These are phyloP conservation scores for Penicillium janthinellum DNA, from an alignment of 2,329 filamentous ascomycete species.

Conservation along the genomic window DNA sequence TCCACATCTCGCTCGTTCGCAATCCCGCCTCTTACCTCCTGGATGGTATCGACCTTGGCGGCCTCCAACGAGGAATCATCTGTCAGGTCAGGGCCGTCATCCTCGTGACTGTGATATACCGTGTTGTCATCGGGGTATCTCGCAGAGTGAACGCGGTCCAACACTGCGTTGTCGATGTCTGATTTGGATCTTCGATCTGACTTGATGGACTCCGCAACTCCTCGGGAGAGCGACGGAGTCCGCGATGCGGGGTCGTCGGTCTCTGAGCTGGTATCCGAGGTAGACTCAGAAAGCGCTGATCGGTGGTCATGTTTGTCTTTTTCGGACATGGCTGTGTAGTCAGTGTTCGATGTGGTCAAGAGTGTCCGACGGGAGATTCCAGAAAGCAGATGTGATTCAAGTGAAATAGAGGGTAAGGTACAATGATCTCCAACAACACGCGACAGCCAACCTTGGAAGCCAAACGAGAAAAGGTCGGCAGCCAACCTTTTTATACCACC, in stretches of 20 bases:
- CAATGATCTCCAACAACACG: not conserved
- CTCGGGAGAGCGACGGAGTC: conserved; percentile 1
- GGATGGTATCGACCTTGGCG: conserved; percentile 13
- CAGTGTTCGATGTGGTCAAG: not conserved
- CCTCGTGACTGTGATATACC: conserved; percentile 32
- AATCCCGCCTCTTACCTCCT: conserved; percentile 29
- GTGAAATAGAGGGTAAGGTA: not conserved
- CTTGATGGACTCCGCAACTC: conserved; percentile 2
- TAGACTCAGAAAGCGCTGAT: conserved; percentile 1
- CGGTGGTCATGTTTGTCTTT: conserved; percentile 1
- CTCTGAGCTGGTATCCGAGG: conserved; percentile 7
- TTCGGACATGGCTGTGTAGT: conserved; percentile 6
- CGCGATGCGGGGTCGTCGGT: conserved; percentile 5
- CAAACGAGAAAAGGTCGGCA: not conserved
- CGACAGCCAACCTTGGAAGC: not conserved
- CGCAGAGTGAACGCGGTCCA: conserved; percentile 34
- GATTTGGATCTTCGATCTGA: conserved; percentile 7
- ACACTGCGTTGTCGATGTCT: not conserved
- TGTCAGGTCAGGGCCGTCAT: conserved; percentile 12
- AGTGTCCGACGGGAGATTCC: not conserved
- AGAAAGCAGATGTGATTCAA: not conserved
- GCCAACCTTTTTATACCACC: conserved; percentile 9
- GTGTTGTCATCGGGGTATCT: conserved; percentile 39
- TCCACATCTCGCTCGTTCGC: conserved; percentile 33
- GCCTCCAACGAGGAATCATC: conserved; percentile 11